Base-by-base conservation (phyloP, 169 alveolate genomes). In the Cryptosporidium sp. region DNA sequence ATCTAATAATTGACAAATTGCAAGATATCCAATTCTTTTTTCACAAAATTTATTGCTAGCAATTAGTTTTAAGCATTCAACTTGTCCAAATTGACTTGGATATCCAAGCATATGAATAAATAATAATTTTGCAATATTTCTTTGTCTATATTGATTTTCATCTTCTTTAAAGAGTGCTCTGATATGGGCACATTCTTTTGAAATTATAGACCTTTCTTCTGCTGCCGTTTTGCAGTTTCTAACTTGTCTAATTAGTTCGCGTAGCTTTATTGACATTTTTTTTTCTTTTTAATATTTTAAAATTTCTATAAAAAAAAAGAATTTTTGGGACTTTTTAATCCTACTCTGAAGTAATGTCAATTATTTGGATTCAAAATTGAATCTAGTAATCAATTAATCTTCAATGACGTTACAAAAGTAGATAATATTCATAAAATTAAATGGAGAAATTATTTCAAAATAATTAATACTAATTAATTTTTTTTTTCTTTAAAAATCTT, bases 221-320 rank as follows among this genome's bases (percentile, higher is more conserved):
- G 99, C 99, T 18, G 99, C 98, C 2, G 99, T 98, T 94, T 98
- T 98, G 94, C 99, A 98, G 58, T 98, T 96, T 85, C 99, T 95
- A 68, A 98, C 96, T 91, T 95, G 95, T 91, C 99, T 98, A 69
- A 99, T 98, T 92, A 99, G 93, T 84, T 98, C 99, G 75, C 99
- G 94, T 21, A 98, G 94, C 94, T 98, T 97, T 72, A 94, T 92
- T 39, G 96, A 93, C 97, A 94, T 94, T 35, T 73, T 94, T 44
- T 73, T 42, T 42, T 42, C 14, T 6, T 42, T 35, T 56, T 5
- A 51, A 23, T 26, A 8, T 23, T 56, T 10, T 23, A 56, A 23
- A 56, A 23, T n/a, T 26, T 56, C 10, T n/a, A 9, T 56, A 21
- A 2, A 18, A 56, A 26, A 21, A 23, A 4, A 23, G 67, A 23